Conservation (phyloP, 768 basidiomycete genomes). For the Amylocystis lapponica region DNA sequence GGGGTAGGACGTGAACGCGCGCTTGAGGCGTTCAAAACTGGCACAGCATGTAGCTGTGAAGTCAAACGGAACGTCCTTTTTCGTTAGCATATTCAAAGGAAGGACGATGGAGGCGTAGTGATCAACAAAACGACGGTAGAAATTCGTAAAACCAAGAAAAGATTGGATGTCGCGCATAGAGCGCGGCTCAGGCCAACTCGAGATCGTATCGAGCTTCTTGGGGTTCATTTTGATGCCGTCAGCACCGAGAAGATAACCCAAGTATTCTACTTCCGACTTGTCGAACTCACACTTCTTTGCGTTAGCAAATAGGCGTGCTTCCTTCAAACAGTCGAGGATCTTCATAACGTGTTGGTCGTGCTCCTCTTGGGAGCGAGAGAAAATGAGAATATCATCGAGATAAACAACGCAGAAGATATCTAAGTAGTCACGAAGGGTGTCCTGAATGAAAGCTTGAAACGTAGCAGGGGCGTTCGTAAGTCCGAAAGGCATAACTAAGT, state of each 20-base stretch:
- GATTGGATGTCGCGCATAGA: conserved; percentile 26
- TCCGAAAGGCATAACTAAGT: conserved; percentile 30
- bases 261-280: conserved; percentile 31
- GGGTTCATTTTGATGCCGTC: conserved; percentile 32
- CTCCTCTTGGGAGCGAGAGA: conserved; percentile 7
- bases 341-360: conserved; percentile 11
- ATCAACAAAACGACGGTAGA: conserved; percentile 28
- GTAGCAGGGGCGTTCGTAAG: conserved; percentile 18
- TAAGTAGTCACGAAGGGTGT: conserved; percentile 9
- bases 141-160: conserved; percentile 28
- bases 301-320: conserved; percentile 24
- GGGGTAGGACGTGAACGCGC: conserved; percentile 13
- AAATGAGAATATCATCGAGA: conserved; percentile 16
- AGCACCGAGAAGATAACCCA: conserved; percentile 33
- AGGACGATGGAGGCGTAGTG: conserved; percentile 29
- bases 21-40: conserved; percentile 27
- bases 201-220: conserved; percentile 31
- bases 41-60: conserved; percentile 11
- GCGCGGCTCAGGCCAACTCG: conserved; percentile 23
- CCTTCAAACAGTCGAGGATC: conserved; percentile 22
- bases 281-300: conserved; percentile 33
- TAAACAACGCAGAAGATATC: conserved; percentile 20
- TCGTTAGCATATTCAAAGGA: conserved; percentile 24
- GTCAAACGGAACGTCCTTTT: conserved; percentile 18
- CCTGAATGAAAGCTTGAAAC: conserved; percentile 15